Conservation (phyloP, 805 yeast genomes). For the Myxozyma geophila region DNA sequence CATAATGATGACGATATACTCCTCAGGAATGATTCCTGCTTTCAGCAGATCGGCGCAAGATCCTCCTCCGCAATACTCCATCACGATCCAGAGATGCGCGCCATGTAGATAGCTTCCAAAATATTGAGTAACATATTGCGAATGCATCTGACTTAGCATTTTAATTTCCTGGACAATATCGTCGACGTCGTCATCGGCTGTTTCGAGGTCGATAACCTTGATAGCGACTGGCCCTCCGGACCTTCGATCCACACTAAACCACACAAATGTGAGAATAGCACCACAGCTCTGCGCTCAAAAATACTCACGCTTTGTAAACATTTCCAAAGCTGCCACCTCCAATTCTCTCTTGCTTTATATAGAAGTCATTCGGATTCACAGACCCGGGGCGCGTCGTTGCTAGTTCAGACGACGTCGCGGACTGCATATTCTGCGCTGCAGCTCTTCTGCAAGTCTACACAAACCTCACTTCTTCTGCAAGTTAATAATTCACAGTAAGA, state of each 20-base stretch:
- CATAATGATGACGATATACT: slow-evolving; percentile 63
- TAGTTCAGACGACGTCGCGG: neutral
- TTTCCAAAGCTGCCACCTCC: slow-evolving; percentile 90
- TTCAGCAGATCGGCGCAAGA: slow-evolving; percentile 79
- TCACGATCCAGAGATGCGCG: slow-evolving; percentile 79
- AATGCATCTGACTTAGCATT: slow-evolving; percentile 66
- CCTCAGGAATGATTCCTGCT: slow-evolving; percentile 60
- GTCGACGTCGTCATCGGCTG: slow-evolving; percentile 73
- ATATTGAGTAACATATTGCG: slow-evolving; percentile 70
- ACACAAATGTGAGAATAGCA: neutral
- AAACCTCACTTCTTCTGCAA: no score
- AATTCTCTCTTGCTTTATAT: slow-evolving; percentile 53
- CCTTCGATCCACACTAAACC: slow-evolving; percentile 41
- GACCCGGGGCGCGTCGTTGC: slow-evolving; percentile 10
- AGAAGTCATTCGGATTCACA: slow-evolving; percentile 27
- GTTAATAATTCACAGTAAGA: no score
- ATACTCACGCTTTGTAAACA: slow-evolving; percentile 64
- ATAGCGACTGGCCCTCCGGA: slow-evolving; percentile 68
- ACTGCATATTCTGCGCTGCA: slow-evolving; percentile 1
- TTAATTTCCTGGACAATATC: slow-evolving; percentile 76
- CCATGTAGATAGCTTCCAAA: slow-evolving; percentile 66
- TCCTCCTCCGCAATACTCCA: slow-evolving; percentile 97
- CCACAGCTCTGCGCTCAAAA: neutral
- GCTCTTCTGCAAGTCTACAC: neutral
- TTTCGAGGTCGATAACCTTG: slow-evolving; percentile 83